phyloP scores from a whole-genome alignment of 2,329 filamentous ascomycete genomes.

The Chaetomium sp. region DNA sequence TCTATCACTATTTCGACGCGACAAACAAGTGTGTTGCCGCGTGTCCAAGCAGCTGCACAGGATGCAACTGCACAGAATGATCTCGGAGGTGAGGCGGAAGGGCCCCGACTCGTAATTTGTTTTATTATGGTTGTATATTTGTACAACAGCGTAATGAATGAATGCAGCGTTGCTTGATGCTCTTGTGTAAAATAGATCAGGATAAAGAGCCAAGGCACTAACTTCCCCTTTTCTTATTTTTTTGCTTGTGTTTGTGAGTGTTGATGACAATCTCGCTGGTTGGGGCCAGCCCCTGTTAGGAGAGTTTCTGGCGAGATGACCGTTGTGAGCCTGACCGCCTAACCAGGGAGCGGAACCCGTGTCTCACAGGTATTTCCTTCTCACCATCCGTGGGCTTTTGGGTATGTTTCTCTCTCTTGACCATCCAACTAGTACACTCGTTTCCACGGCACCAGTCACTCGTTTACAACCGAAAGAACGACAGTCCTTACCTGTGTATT shows the following conservation, averaged over 20 bases:
- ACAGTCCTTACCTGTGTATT: neutral
- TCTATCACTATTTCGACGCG: conserved; percentile 41
- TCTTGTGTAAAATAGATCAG: neutral
- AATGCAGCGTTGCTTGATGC: neutral
- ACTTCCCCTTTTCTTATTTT: neutral
- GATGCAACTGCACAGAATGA: neutral
- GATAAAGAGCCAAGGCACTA: neutral
- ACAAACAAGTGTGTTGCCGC: conserved; percentile 24
- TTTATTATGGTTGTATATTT: neutral
- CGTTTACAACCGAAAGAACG: neutral
- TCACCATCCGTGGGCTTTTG: neutral
- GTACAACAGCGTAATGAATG: neutral
- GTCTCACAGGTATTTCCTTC: neutral
- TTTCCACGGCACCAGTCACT: neutral
- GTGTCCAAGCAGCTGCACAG: neutral
- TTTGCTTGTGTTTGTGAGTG: neutral
- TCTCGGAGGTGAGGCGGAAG: neutral
- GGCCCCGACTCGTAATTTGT: neutral
- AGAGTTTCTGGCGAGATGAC: neutral
- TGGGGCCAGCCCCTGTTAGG: neutral
- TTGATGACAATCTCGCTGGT: neutral
- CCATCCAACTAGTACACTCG: neutral
- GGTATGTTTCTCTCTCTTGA: neutral
- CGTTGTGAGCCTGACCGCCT: neutral
- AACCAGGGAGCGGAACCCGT: neutral